Percentiles rank a stretch among this genome's conserved stretches.
phyloP scores from a whole-genome alignment of 345 rosid genomes.

The Brassica incana region DNA sequence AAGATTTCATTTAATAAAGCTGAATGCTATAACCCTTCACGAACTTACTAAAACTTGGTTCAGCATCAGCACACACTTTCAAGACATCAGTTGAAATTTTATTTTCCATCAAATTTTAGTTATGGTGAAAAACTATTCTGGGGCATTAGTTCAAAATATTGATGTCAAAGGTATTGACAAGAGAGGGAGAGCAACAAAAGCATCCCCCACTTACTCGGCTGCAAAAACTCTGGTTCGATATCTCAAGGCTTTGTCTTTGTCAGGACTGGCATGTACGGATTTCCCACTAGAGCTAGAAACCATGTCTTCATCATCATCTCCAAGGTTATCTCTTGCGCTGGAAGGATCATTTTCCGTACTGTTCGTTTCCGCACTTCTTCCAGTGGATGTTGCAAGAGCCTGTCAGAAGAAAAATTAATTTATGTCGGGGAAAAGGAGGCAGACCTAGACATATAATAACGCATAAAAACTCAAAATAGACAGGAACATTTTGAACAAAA shows the following conservation, averaged over 20 bases:
- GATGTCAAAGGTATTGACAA: slow-evolving; percentile 11
- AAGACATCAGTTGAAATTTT: neutral
- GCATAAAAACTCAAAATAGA: neutral
- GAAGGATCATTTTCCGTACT: slow-evolving; percentile 47
- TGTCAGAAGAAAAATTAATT: slow-evolving; percentile 32
- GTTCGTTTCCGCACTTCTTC: slow-evolving; percentile 55
- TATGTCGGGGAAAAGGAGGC: slow-evolving; percentile 7
- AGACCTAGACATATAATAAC: neutral
- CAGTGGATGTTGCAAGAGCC: slow-evolving; percentile 76
- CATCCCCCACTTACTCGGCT: slow-evolving; percentile 72
- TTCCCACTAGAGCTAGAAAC: slow-evolving; percentile 62
- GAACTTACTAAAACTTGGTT: slow-evolving; percentile 13
- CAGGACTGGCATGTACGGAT: slow-evolving; percentile 51
- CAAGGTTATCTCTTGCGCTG: slow-evolving; percentile 46
- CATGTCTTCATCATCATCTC: slow-evolving; percentile 92
- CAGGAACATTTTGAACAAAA: slow-evolving; percentile 16
- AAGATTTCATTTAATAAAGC: slow-evolving; percentile 13
- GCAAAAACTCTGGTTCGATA: slow-evolving; percentile 93
- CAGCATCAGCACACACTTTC: slow-evolving; percentile 5
- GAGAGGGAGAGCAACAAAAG: slow-evolving; percentile 16
- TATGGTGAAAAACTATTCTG: neutral
- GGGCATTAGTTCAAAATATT: neutral
- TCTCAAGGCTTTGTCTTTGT: slow-evolving; percentile 82
- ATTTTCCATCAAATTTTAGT: neutral
- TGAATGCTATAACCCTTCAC: slow-evolving; percentile 11